Percentiles rank a stretch among this genome's conserved stretches.
Evolutionary conservation across 148 eudicot genomes (phyloP).

Genomic region (Polygonum maritimum): DNA sequence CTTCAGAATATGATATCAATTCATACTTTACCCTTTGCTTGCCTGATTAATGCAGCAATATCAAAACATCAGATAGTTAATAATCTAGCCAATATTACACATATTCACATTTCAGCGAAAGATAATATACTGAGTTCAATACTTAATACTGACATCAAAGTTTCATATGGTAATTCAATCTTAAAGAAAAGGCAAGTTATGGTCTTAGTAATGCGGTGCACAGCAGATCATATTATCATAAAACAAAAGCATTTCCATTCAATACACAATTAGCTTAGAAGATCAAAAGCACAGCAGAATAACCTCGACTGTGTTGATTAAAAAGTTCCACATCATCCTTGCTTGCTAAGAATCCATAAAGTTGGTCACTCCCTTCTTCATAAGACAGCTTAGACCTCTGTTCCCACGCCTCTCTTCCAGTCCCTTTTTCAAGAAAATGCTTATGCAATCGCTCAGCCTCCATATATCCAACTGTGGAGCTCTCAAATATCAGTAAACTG

Average conservation of each 20-base stretch:
- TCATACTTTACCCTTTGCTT: constrained; percentile 61
- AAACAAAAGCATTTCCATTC: background rate
- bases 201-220: background rate
- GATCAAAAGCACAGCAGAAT: background rate
- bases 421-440: constrained; percentile 39
- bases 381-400: constrained; percentile 21
- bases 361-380: constrained; percentile 62
- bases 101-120: background rate
- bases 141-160: background rate
- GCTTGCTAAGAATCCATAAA: constrained; percentile 65
- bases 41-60: constrained; percentile 25
- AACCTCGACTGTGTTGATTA: constrained; percentile 56
- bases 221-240: background rate
- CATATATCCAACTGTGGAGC: constrained; percentile 46
- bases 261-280: background rate
- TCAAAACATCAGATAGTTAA: background rate
- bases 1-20: constrained; percentile 52
- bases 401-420: constrained; percentile 56
- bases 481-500: constrained; percentile 60
- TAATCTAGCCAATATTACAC: background rate
- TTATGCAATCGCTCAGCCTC: constrained; percentile 66
- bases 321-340: constrained; percentile 49
- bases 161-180: background rate
- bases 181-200: too few relatives aligned
- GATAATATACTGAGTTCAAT: background rate